These are phyloP conservation scores for Eucalyptus pauciflora DNA, from an alignment of 345 rosid species.

Conservation along the genomic window DNA sequence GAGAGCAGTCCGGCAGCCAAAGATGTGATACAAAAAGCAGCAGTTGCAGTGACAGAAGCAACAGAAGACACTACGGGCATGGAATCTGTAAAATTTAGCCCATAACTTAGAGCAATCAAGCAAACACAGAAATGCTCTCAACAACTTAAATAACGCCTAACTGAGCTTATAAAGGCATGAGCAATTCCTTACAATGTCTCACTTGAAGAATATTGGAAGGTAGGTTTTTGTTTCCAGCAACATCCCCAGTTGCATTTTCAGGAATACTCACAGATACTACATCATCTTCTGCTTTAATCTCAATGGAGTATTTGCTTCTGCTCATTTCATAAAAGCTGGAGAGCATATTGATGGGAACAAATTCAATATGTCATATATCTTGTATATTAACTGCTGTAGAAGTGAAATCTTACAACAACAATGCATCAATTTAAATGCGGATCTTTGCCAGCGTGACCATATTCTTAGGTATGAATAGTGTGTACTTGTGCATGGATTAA, in stretches of 20 bases:
- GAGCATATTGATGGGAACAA: neutral
- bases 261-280: slow-evolving; percentile 47
- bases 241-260: slow-evolving; percentile 72
- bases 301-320: slow-evolving; percentile 41
- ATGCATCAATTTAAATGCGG: neutral
- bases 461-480: neutral
- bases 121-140: neutral
- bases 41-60: slow-evolving; percentile 33
- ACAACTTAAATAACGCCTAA: neutral
- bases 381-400: neutral
- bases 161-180: neutral
- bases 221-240: slow-evolving; percentile 74
- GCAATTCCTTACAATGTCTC: slow-evolving; percentile 55
- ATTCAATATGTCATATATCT: neutral
- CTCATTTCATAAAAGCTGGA: slow-evolving; percentile 68
- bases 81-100: slow-evolving; percentile 37
- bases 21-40: slow-evolving; percentile 44
- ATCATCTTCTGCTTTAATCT: slow-evolving; percentile 44
- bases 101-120: neutral
- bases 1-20: slow-evolving; percentile 63
- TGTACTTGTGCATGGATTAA: neutral
- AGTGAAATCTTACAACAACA: neutral
- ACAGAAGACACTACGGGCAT: slow-evolving; percentile 44
- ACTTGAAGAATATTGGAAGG: slow-evolving; percentile 70
- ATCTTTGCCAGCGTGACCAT: neutral